Evolutionary conservation across 345 rosid species (phyloP).

Genomic region (Eucalyptus curtisii): DNA sequence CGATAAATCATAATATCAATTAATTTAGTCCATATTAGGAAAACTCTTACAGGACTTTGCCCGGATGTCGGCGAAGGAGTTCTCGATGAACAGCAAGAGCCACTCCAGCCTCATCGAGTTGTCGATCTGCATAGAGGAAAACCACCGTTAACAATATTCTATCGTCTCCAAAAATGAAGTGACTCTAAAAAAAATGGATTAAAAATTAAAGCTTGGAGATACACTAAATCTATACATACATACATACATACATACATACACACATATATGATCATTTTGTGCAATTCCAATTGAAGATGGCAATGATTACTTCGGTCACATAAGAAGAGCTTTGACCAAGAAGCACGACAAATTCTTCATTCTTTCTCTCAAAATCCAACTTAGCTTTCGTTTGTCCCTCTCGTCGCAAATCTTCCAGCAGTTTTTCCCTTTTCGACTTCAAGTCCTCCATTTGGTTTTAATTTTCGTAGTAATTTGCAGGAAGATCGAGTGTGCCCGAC

Average conservation of each 20-base stretch:
- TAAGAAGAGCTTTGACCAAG: conserved; percentile 46
- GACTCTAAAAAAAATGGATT: not conserved
- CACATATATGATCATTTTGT: not conserved
- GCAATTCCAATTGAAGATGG: not conserved
- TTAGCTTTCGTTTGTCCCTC: conserved; percentile 30
- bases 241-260: no score
- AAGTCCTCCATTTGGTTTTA: conserved; percentile 39
- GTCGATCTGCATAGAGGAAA: conserved; percentile 29
- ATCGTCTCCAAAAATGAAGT: not conserved
- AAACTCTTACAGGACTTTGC: not conserved
- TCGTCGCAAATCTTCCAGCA: conserved; percentile 49
- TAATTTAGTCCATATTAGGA: no score
- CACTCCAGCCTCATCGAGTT: conserved; percentile 70
- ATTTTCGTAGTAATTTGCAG: not conserved
- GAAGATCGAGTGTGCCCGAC: conserved; percentile 1
- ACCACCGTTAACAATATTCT: not conserved
- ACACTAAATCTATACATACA: not conserved
- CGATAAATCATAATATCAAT: no score
- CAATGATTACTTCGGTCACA: conserved; percentile 31
- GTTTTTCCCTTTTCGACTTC: conserved; percentile 51
- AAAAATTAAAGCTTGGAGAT: not conserved
- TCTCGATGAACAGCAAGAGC: conserved; percentile 61
- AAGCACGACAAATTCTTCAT: conserved; percentile 59
- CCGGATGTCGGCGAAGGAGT: not conserved
- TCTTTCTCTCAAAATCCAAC: conserved; percentile 38